Conservation (phyloP, 306 rosid species). For the Cicer yamashitae region DNA sequence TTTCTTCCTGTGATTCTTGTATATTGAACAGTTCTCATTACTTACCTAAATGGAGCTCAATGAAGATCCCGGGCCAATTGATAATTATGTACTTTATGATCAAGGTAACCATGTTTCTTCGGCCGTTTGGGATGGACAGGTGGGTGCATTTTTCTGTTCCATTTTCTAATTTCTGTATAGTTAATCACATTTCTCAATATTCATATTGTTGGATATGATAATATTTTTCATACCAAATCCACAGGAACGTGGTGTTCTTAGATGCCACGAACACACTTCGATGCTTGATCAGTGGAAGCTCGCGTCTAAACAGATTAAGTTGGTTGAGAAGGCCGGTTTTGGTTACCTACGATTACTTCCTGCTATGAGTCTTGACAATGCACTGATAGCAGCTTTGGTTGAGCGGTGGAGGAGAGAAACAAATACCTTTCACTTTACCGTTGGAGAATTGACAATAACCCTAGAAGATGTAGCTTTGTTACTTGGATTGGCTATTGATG, state of each 20-base stretch:
- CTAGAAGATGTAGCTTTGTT: conserved; percentile 90
- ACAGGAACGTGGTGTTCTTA: conserved; percentile 92
- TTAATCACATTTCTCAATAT: neutral
- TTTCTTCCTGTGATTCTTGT: conserved; percentile 14
- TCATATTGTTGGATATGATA: conserved; percentile 12
- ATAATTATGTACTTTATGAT: conserved; percentile 78
- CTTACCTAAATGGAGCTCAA: conserved; percentile 59
- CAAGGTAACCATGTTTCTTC: conserved; percentile 94
- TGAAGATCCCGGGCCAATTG: conserved; percentile 79
- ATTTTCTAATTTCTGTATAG: conserved; percentile 13
- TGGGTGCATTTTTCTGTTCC: conserved; percentile 35
- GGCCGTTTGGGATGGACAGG: conserved; percentile 98
- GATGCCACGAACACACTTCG: conserved; percentile 95
- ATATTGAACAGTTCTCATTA: conserved; percentile 40
- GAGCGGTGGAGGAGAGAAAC: conserved; percentile 99
- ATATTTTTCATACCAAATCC: conserved; percentile 28
- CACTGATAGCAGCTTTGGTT: conserved; percentile 85
- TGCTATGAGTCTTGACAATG: conserved; percentile 84
- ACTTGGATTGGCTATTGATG: conserved; percentile 82
- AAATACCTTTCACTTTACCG: conserved; percentile 84
- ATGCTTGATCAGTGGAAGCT: conserved; percentile 97
- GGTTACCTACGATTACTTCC: conserved; percentile 79
- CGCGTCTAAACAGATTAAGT: conserved; percentile 65
- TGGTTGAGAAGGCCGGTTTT: conserved; percentile 89
- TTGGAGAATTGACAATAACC: conserved; percentile 89